phyloP scores from a whole-genome alignment of 2,329 filamentous ascomycete species.

The Pseudopithomyces chartarum region DNA sequence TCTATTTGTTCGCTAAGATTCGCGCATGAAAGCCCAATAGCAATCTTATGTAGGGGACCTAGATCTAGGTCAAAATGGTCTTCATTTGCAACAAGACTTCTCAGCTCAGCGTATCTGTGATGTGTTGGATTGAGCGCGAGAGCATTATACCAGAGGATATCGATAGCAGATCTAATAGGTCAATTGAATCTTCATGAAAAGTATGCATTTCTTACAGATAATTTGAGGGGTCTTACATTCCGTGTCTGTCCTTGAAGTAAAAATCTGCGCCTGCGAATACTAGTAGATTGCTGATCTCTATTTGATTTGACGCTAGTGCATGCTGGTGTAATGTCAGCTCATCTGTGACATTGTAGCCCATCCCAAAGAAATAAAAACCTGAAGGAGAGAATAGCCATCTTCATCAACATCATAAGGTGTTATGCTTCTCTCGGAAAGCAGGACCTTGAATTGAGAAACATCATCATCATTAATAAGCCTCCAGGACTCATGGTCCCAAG shows the following conservation, averaged over 20 bases:
- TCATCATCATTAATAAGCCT: background rate
- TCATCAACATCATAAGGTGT: background rate
- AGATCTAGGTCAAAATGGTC: conserved; percentile 3
- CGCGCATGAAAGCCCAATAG: background rate
- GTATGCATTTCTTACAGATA: no score
- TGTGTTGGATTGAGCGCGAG: background rate
- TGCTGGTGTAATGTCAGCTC: background rate
- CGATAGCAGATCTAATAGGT: background rate
- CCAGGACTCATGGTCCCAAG: background rate
- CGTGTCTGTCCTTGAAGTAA: background rate
- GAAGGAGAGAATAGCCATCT: background rate
- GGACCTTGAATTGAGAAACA: background rate
- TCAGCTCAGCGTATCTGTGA: background rate
- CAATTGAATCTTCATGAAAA: background rate
- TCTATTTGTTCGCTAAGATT: background rate
- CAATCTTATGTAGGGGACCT: background rate
- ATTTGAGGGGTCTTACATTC: background rate
- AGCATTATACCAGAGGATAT: background rate
- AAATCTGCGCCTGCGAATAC: background rate
- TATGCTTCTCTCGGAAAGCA: background rate
- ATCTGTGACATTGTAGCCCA: background rate
- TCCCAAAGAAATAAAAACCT: background rate
- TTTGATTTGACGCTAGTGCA: background rate
- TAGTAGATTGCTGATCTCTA: background rate
- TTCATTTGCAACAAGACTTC: background rate